Conservation (phyloP, 352 stramenopile species). For the Globisporangium cederbergense region DNA sequence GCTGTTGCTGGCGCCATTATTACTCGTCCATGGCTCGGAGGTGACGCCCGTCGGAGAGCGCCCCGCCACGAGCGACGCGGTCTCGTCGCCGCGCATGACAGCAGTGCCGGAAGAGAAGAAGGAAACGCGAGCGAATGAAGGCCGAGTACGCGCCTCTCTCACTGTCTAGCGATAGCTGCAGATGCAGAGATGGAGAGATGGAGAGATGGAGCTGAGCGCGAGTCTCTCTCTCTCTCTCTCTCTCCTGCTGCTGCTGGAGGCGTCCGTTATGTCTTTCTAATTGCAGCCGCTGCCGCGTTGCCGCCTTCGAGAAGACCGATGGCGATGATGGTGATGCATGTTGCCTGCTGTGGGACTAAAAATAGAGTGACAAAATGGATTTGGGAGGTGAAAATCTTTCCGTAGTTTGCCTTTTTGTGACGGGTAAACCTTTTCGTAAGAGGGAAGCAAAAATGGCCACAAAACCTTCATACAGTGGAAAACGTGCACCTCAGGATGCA, state of each 20-base stretch:
- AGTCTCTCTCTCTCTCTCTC: no score
- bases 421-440: no score
- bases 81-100: slow-evolving; percentile 15
- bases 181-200: no score
- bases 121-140: background rate
- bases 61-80: slow-evolving; percentile 13
- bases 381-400: background rate
- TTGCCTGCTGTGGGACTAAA: background rate
- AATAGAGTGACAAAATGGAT: background rate
- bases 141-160: background rate
- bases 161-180: no score
- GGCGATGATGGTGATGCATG: background rate
- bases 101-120: background rate
- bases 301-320: background rate
- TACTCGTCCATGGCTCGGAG: background rate
- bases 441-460: no score
- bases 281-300: background rate
- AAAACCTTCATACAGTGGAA: no score
- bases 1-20: background rate
- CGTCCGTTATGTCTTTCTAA: slow-evolving; percentile 1
- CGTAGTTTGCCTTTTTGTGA: no score
- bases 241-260: background rate
- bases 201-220: no score
- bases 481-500: no score
- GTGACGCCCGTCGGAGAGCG: background rate